Percentiles rank a stretch among this genome's conserved stretches.
These are phyloP conservation scores for Alternaria infectoria DNA, from an alignment of 2,329 filamentous ascomycete species.

Conservation along the genomic window DNA sequence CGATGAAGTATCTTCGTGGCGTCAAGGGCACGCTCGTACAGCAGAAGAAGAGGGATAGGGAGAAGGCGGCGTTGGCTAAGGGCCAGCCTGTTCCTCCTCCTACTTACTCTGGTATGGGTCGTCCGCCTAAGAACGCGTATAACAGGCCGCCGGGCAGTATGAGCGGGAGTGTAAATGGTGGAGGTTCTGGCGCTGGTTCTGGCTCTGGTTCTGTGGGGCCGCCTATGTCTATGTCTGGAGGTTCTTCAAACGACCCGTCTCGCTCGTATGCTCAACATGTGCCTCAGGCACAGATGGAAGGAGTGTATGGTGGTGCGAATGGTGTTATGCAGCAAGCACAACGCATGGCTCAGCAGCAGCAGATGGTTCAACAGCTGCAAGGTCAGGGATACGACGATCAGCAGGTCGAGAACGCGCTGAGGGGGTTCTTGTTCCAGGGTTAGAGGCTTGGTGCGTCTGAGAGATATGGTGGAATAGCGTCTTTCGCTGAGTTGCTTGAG, in stretches of 20 bases:
- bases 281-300: not conserved
- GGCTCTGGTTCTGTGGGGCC: not conserved
- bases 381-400: conserved; percentile 26
- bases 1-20: conserved; percentile 63
- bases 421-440: conserved; percentile 35
- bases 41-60: conserved; percentile 54
- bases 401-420: conserved; percentile 35
- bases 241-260: not conserved
- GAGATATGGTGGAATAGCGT: not conserved
- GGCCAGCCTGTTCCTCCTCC: not conserved
- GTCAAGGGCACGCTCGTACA: conserved; percentile 63
- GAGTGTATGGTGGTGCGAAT: conserved; percentile 9
- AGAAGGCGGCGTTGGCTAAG: conserved; percentile 29
- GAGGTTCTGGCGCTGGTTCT: not conserved
- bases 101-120: not conserved
- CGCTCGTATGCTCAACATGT: not conserved
- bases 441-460: not conserved
- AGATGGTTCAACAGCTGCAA: conserved; percentile 17
- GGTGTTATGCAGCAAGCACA: conserved; percentile 1
- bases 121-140: not conserved
- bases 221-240: not conserved
- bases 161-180: not conserved
- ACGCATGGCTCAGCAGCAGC: conserved; percentile 6
- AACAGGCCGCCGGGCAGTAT: not conserved
- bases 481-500: not conserved